phyloP scores from a whole-genome alignment of 139 green algal species.

The Asterochloris erici region DNA sequence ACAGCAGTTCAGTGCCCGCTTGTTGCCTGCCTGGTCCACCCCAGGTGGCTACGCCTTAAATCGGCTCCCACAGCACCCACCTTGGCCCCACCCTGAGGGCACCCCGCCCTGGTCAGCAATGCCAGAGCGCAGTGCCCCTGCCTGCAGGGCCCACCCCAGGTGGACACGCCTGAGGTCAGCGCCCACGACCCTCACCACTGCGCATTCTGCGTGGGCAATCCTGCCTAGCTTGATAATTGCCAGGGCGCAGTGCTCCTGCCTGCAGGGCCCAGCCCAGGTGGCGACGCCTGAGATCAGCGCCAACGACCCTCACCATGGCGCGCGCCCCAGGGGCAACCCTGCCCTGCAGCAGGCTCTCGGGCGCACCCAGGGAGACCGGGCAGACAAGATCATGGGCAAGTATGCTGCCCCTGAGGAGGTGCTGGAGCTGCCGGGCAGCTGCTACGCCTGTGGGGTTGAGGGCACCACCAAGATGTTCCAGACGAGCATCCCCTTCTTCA shows the following conservation, averaged over 20 bases:
- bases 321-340: constrained; percentile 15
- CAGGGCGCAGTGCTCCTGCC: too few species aligned
- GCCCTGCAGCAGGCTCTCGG: constrained; percentile 18
- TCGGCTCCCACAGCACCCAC: too few species aligned
- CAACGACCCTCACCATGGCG: constrained; percentile 24
- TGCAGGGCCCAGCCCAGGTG: too few species aligned
- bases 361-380: constrained; percentile 17
- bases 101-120: too few species aligned
- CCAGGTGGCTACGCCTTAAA: too few species aligned
- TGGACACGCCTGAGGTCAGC: background rate
- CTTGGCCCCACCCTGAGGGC: too few species aligned
- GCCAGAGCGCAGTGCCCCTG: too few species aligned
- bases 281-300: constrained; percentile 1
- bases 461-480: constrained; percentile 45
- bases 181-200: constrained; percentile 24
- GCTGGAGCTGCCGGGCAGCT: constrained; percentile 51
- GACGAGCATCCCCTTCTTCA: constrained; percentile 58
- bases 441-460: constrained; percentile 37
- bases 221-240: too few species aligned
- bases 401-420: constrained; percentile 37
- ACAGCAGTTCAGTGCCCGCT: too few species aligned
- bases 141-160: too few species aligned
- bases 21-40: too few species aligned
- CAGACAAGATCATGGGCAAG: constrained; percentile 5
- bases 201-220: constrained; percentile 8